These are phyloP conservation scores for Globisporangium nodosum DNA, from an alignment of 352 stramenopile genomes.

Conservation along the genomic window DNA sequence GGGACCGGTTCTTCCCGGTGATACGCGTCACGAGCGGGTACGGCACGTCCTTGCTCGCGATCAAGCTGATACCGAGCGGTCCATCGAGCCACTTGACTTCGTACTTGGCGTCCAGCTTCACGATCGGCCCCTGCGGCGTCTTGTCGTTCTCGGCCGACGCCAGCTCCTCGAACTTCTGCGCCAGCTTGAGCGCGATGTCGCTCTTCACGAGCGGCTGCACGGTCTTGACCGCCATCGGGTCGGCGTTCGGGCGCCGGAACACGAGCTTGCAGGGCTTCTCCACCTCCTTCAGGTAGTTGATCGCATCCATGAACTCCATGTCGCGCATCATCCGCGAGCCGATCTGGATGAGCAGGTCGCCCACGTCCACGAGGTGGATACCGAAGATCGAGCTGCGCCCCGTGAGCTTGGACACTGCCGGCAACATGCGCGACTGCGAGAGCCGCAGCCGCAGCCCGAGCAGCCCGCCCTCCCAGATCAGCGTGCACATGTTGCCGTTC, in stretches of 20 bases:
- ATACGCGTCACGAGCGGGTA: conserved; percentile 85
- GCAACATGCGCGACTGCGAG: conserved; percentile 76
- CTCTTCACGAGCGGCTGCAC: conserved; percentile 71
- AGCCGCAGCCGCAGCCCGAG: conserved; percentile 71
- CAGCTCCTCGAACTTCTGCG: conserved; percentile 75
- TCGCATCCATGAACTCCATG: conserved; percentile 83
- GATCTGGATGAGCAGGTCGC: conserved; percentile 75
- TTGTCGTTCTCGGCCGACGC: conserved; percentile 67
- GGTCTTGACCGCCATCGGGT: conserved; percentile 75
- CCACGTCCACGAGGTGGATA: conserved; percentile 81
- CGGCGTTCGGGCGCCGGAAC: conserved; percentile 58
- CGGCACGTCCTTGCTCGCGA: conserved; percentile 82
- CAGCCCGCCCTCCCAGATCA: conserved; percentile 80
- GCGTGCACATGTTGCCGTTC: conserved; percentile 66
- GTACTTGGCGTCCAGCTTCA: conserved; percentile 82
- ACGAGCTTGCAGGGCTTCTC: conserved; percentile 72
- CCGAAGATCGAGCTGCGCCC: conserved; percentile 81
- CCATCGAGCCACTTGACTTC: conserved; percentile 86
- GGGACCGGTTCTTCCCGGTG: conserved; percentile 84
- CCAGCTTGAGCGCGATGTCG: conserved; percentile 60
- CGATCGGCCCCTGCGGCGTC: conserved; percentile 45
- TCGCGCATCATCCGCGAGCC: conserved; percentile 58
- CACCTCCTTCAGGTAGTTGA: conserved; percentile 78
- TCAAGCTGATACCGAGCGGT: conserved; percentile 81
- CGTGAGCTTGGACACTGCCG: conserved; percentile 80